Evolutionary conservation across 225 moss, liverwort and hornwort genomes (phyloP), one percentile per base, ranked within the genome.

Genomic region (Neckera pumila): DNA sequence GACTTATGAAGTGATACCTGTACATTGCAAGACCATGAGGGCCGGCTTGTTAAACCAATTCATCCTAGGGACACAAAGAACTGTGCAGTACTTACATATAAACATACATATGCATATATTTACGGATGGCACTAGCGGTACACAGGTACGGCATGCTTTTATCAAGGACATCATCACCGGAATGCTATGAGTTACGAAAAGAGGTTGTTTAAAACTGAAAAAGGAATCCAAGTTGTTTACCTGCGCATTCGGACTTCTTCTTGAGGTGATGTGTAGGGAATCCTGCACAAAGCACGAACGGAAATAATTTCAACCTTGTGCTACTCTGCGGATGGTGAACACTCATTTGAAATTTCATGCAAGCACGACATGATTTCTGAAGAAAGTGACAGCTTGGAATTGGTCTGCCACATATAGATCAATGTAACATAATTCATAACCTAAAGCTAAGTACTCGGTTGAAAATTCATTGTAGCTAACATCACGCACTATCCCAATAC

Each of bases 1-100:
- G 95, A 94, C 89, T 93, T 96, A 89, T 92, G 86, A 70, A 95
- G 87, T 86, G 90, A 90, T 79, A 62, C 61, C 93, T 92, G 92
- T 80, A 88, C 81, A 93, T 84, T 58, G 51, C 84, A 83, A 40
- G 88, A 89, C 10, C 79, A 85, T 61, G 49, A 81, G 28, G 51
- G 22, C 61, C 53, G 38, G 18, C 27, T 89, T 45, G 18, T 49
- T 66, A 42, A 84, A 47, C 45, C 63, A 57, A 69, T 87, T 81
- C 81, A 81, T 36, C 47, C 54, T 90, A 83, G 40, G 40, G 67
- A 80, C 54, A 31, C 65, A 80, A 45, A 49, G 40, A 87, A 86
- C 23, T 69, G 67, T 12, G 62, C 54, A 80, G 11, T 74, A 38
- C 79, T 79, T 45, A 45, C 22, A 54, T 49, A 78, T 10, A 18